Percentiles rank a stretch among this genome's conserved stretches.
These are phyloP conservation scores for Phytopythium vexans DNA, from an alignment of 352 stramenopile genomes.

Conservation along the genomic window DNA sequence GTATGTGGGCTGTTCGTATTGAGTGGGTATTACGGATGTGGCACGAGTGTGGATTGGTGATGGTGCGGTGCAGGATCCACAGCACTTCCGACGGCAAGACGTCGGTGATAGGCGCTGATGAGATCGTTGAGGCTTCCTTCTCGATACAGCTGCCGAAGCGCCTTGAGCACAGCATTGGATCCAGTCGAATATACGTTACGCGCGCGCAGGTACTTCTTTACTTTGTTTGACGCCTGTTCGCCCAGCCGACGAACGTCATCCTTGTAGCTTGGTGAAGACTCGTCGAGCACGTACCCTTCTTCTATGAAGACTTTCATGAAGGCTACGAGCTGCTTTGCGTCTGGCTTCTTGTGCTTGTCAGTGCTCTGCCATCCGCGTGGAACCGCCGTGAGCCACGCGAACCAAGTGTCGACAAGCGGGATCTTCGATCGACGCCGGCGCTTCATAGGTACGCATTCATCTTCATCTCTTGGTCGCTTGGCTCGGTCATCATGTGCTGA, in stretches of 20 bases:
- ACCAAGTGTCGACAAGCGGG: slow-evolving; percentile 7
- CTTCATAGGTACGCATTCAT: slow-evolving; percentile 2
- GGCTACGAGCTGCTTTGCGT: slow-evolving; percentile 10
- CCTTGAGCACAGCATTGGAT: slow-evolving; percentile 7
- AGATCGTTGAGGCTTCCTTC: slow-evolving; percentile 2
- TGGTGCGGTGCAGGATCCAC: not conserved
- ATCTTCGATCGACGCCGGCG: slow-evolving; percentile 4
- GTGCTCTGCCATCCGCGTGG: slow-evolving; percentile 4
- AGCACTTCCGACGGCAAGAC: not conserved
- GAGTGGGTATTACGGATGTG: not conserved
- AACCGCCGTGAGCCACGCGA: slow-evolving; percentile 9
- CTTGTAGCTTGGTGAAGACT: slow-evolving; percentile 4
- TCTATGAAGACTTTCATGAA: slow-evolving; percentile 17
- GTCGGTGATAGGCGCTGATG: slow-evolving; percentile 1
- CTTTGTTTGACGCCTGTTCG: not conserved
- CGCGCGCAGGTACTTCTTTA: not conserved
- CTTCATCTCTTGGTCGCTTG: slow-evolving; percentile 1
- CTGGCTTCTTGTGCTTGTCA: slow-evolving; percentile 17
- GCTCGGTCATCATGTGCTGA: not conserved
- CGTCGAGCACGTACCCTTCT: slow-evolving; percentile 9
- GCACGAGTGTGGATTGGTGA: not conserved
- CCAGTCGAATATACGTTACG: not conserved
- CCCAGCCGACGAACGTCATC: slow-evolving; percentile 3
- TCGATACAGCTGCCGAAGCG: slow-evolving; percentile 6
- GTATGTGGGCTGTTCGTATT: not conserved